Conservation (phyloP, 1,284 basidiomycete genomes). For the Vanrija pseudolonga region DNA sequence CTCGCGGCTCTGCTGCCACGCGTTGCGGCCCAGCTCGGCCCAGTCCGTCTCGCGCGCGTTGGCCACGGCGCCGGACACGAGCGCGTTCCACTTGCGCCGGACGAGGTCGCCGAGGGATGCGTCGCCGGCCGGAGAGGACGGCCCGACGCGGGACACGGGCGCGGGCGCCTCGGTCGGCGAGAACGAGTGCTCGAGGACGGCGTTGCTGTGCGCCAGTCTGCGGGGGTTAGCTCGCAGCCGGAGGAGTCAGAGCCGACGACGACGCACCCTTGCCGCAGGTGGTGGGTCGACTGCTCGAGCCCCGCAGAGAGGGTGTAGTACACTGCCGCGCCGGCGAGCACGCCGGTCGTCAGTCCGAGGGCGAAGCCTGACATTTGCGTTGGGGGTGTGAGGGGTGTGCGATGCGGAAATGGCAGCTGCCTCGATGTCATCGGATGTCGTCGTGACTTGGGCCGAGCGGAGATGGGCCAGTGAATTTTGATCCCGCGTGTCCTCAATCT, state of each 20-base stretch:
- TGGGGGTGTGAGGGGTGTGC: not conserved
- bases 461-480: conserved; percentile 3
- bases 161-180: conserved; percentile 27
- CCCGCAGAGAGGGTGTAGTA: conserved; percentile 43
- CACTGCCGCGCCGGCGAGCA: conserved; percentile 42
- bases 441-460: not conserved
- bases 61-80: conserved; percentile 21
- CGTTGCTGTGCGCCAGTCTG: not conserved
- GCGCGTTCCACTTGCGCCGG: conserved; percentile 36
- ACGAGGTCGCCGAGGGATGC: conserved; percentile 29
- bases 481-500: conserved; percentile 1
- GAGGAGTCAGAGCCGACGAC: not conserved
- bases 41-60: conserved; percentile 32
- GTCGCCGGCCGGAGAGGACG: conserved; percentile 14
- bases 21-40: conserved; percentile 20
- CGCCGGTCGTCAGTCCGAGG: conserved; percentile 40
- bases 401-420: not conserved
- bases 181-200: conserved; percentile 31
- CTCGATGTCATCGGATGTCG: not conserved
- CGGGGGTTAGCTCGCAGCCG: not conserved
- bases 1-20: conserved; percentile 4
- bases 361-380: conserved; percentile 40
- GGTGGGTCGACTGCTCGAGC: conserved; percentile 23
- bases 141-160: conserved; percentile 31
- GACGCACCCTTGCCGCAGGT: conserved; percentile 37